Conservation (phyloP, 1,284 basidiomycete genomes). For the Austroboletus novae-zelandiae region DNA sequence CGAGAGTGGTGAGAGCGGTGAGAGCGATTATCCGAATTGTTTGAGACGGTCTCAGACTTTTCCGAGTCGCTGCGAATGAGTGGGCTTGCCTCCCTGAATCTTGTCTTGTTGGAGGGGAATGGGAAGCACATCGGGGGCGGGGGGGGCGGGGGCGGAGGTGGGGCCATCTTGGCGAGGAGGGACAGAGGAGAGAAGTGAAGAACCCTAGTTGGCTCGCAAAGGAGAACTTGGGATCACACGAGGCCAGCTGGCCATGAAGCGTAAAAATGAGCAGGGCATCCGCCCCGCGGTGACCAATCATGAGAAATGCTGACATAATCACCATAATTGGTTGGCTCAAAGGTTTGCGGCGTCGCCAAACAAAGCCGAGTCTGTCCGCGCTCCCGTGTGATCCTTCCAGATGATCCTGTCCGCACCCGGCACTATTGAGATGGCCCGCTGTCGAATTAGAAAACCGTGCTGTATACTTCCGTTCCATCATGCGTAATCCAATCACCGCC, state of each 20-base stretch:
- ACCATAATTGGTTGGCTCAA: constrained; percentile 10
- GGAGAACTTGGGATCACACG: constrained; percentile 24
- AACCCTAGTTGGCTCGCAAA: constrained; percentile 14
- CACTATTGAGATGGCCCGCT: constrained; percentile 14
- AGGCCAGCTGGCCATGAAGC: constrained; percentile 25
- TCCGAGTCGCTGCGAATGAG: constrained; percentile 34
- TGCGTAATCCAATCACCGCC: constrained; percentile 1
- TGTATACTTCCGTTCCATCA: constrained; percentile 14
- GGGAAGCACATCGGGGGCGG: constrained; percentile 55
- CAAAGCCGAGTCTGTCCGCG: constrained; percentile 7
- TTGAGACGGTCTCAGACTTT: constrained; percentile 30
- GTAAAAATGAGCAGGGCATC: constrained; percentile 26
- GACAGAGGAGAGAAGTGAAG: constrained; percentile 11
- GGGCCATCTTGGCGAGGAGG: constrained; percentile 34
- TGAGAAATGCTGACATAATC: constrained; percentile 28
- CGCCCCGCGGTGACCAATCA: background rate
- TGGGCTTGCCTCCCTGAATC: constrained; percentile 30
- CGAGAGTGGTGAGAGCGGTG: constrained; percentile 25
- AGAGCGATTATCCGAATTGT: constrained; percentile 29
- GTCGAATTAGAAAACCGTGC: constrained; percentile 7
- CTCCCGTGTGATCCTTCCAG: constrained; percentile 27
- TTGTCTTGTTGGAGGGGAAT: constrained; percentile 37
- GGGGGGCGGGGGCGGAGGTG: constrained; percentile 41
- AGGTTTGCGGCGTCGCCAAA: constrained; percentile 20
- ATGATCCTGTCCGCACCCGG: constrained; percentile 10